phyloP scores from a whole-genome alignment of 257 asterid genomes.

The Eustoma russellianum region DNA sequence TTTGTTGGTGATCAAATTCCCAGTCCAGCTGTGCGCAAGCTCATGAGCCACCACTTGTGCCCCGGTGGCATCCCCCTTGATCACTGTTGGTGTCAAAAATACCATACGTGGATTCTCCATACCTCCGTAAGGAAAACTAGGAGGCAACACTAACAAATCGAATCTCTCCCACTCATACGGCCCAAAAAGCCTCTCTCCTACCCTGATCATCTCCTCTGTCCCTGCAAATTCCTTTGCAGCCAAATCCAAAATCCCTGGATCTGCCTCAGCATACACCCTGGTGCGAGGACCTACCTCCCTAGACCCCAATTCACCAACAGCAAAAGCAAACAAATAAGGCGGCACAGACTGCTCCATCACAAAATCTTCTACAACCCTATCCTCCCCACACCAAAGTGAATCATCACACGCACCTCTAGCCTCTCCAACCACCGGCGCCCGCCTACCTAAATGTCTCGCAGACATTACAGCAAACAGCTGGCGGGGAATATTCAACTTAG shows the following conservation, averaged over 20 bases:
- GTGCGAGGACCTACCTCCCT: slow-evolving; percentile 94
- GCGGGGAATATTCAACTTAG: slow-evolving; percentile 60
- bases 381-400: slow-evolving; percentile 64
- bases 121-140: slow-evolving; percentile 93
- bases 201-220: slow-evolving; percentile 85
- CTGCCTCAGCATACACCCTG: slow-evolving; percentile 65
- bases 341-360: slow-evolving; percentile 92
- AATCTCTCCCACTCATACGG: slow-evolving; percentile 94
- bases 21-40: slow-evolving; percentile 99
- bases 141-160: slow-evolving; percentile 92
- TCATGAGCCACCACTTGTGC: slow-evolving; percentile 97
- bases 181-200: slow-evolving; percentile 83
- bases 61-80: slow-evolving; percentile 80
- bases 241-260: slow-evolving; percentile 46
- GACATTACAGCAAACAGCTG: slow-evolving; percentile 77
- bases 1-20: slow-evolving; percentile 95
- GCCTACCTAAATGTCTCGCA: slow-evolving; percentile 50
- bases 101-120: slow-evolving; percentile 98
- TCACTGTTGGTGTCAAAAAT: slow-evolving; percentile 88
- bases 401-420: slow-evolving; percentile 57
- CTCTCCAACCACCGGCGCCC: slow-evolving; percentile 40
- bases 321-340: slow-evolving; percentile 86
- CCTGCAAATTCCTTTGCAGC: slow-evolving; percentile 83
- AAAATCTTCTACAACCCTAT: slow-evolving; percentile 78
- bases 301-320: slow-evolving; percentile 76